Base-by-base conservation (phyloP, 108 stramenopile genomes). In the Conticribra guillardii region DNA sequence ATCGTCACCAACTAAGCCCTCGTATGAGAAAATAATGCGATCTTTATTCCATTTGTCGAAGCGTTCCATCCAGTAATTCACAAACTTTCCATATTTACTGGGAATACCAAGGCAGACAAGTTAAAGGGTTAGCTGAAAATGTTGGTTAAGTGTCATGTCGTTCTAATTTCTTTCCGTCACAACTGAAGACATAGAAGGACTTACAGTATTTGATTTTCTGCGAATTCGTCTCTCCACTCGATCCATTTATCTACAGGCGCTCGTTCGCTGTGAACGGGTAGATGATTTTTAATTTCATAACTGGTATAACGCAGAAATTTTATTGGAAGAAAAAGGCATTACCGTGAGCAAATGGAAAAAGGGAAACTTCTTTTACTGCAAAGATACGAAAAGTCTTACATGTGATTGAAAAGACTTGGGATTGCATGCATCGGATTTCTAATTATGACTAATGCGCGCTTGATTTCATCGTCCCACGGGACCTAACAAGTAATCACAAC, bases 1-100 rank as follows among this genome's bases (percentile, higher is more conserved):
- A 2, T 41, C 50, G 46, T 73, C 73, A 30, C 64, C 73, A 2
- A 51, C 56, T 2, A 64, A 54, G 0, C 51, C 28, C 30, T 72
- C 71, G 17, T 72, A 72, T 2, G 71, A 72, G 33, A 73, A 19
- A 32, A 64, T 47, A n/a, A 65, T 73, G 26, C 73, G 64, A 65
- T 73, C 64, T 18, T 54, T 37, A 27, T 73, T 73, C 31, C 33
- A 30, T 7, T 58, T 50, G 7, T 58, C 23, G 21, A 73, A 73
- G 9, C 73, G 63, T 26, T 73, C 37, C 73, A 73, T 73, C 73
- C 73, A 73, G 53, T 73, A 73, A 46, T 73, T 64, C 4, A 73
- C 53, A 34, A 73, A 73, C 32, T 48, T 54, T 8, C 26, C 63
- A 19, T 33, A 73, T 50, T 64, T 73, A 11, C 16, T 58, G 37